Base-by-base conservation (phyloP, 1,284 basidiomycete species). In the Malassezia dermatis region DNA sequence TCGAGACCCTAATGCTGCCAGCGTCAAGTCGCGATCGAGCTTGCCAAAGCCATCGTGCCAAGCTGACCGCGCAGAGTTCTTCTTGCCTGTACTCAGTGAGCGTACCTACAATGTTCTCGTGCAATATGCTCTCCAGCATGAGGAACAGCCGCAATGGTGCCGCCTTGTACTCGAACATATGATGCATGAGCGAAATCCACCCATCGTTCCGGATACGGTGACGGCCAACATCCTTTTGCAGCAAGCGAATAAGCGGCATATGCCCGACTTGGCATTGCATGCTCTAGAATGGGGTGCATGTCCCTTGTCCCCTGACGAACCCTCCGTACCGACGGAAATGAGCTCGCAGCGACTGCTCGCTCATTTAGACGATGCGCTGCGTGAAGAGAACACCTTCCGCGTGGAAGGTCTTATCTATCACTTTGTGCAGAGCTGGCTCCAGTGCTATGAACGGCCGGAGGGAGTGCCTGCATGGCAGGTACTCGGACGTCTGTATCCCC, bases 101-200 rank as follows among this genome's bases (percentile, higher is more conserved):
- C 40, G 21, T 8, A 27, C 49, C 17, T 57, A 57, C 44, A 57
- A 52, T 24, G 50, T 44, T 1, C 50, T 57, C 3, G 31, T 57
- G 10, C 44, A 57, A 4, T 57, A 57, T 34, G 42, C 55, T 27
- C 39, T 57, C 21, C 27, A 28, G 15, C n/a, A 43, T 30, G 45
- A 37, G 1, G 24, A 42, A 2, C 46, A 52, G 19, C 55, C 49
- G 21, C 39, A 19, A n/a, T 51, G 49, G 49, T 52, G 49, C 32
- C 50, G 49, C 3, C 13, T n/a, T 8, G 50, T 57, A 19, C 41
- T 57, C 19, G 51, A 57, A 19, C 55, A 57, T 24, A 57, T 57
- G 55, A 41, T 44, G 34, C 49, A 39, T 12, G 24, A 32, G 8
- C 55, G 55, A 21, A 43, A 15, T 8, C 55, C 55, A 23, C 39